Evolutionary conservation across 768 basidiomycete genomes (phyloP).

Genomic region (Jaapia argillacea): DNA sequence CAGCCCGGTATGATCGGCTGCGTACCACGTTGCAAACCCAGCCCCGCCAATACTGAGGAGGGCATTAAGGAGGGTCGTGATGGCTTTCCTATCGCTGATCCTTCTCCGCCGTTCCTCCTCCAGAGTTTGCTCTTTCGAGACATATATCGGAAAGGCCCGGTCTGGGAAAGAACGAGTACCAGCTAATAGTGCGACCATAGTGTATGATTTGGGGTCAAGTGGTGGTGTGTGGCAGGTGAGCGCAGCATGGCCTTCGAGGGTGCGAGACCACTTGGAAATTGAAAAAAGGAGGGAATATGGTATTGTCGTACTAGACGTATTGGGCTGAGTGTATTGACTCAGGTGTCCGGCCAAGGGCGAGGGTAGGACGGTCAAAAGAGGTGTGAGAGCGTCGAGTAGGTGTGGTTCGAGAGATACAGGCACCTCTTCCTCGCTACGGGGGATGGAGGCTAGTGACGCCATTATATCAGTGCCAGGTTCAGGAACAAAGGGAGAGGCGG

Average conservation of each 20-base stretch:
- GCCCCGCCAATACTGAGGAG: conserved; percentile 59
- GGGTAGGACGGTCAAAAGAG: conserved; percentile 39
- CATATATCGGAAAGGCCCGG: conserved; percentile 52
- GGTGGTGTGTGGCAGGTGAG: conserved; percentile 29
- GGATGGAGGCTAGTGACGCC: too few species aligned
- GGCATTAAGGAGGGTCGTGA: conserved; percentile 63
- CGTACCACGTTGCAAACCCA: conserved; percentile 67
- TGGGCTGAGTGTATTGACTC: conserved; percentile 25
- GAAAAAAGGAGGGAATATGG: conserved; percentile 49
- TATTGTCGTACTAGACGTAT: conserved; percentile 32
- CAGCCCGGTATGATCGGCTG: conserved; percentile 53
- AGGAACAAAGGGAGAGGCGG: too few species aligned
- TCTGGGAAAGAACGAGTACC: conserved; percentile 74
- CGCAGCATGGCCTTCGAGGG: conserved; percentile 30
- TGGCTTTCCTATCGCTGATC: conserved; percentile 49
- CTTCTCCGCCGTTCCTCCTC: conserved; percentile 31
- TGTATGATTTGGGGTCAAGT: conserved; percentile 45
- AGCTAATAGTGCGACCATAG: conserved; percentile 68
- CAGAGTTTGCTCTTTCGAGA: conserved; percentile 31
- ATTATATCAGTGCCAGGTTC: too few species aligned
- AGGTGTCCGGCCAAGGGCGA: conserved; percentile 32
- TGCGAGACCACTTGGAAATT: conserved; percentile 63
- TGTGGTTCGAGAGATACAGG: conserved; percentile 63
- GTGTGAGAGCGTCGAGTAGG: conserved; percentile 37
- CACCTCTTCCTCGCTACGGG: too few species aligned